A percentile compares a stretch with the other conserved stretches of the same genome.
phyloP scores from a whole-genome alignment of 1,284 basidiomycete genomes.

The Fistulina hepatica region DNA sequence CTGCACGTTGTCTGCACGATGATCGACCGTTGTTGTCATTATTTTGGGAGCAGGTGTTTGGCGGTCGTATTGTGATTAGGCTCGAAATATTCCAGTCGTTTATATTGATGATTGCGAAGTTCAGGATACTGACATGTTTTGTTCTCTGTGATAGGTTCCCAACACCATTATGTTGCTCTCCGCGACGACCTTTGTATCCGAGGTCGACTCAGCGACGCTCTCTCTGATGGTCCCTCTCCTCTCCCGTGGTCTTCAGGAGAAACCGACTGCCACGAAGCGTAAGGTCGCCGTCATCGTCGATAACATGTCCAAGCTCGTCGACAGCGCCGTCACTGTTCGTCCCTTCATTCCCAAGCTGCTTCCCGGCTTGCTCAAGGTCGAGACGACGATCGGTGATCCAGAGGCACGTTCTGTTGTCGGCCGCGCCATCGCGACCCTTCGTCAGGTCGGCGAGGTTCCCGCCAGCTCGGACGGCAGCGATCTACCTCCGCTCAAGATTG shows the following conservation, averaged over 20 bases:
- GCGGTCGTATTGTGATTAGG: no score
- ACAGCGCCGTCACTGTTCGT: slow-evolving; percentile 88
- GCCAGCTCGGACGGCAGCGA: slow-evolving; percentile 76
- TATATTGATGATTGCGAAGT: no score
- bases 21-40: no score
- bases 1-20: no score
- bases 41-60: no score
- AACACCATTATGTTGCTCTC: slow-evolving; percentile 94
- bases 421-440: slow-evolving; percentile 86
- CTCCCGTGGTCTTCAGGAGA: slow-evolving; percentile 91
- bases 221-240: slow-evolving; percentile 98
- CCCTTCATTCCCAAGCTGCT: slow-evolving; percentile 95
- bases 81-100: no score
- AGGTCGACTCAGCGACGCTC: slow-evolving; percentile 98
- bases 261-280: slow-evolving; percentile 91
- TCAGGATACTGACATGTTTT: no score
- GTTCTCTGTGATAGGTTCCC: no score
- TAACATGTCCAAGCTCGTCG: slow-evolving; percentile 98
- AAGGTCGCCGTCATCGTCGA: slow-evolving; percentile 96
- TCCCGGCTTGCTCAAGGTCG: slow-evolving; percentile 90
- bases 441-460: slow-evolving; percentile 85
- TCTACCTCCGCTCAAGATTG: slow-evolving; percentile 73
- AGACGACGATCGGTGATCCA: slow-evolving; percentile 87
- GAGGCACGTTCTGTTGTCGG: slow-evolving; percentile 87
- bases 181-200: slow-evolving; percentile 99